These are phyloP conservation scores for Elsinoe batatas DNA, from an alignment of 2,329 filamentous ascomycete genomes.

Conservation along the genomic window DNA sequence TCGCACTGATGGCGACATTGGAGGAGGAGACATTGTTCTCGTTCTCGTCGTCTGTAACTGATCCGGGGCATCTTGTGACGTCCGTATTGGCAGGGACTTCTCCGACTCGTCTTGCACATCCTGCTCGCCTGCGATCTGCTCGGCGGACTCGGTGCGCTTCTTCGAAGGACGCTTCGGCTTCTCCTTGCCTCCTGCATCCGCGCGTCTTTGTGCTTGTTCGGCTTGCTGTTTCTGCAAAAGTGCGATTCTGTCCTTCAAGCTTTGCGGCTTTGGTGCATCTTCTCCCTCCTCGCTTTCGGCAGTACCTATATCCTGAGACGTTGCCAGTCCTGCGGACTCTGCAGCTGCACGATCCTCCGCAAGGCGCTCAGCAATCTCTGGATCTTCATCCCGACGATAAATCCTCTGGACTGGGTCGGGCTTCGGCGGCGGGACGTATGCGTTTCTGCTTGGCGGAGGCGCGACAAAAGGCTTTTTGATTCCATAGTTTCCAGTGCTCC, in stretches of 20 bases:
- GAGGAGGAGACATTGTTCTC: background rate
- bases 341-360: conserved; percentile 57
- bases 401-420: conserved; percentile 57
- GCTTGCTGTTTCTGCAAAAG: conserved; percentile 86
- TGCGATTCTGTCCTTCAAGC: conserved; percentile 89
- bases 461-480: conserved; percentile 97
- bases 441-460: conserved; percentile 83
- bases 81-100: conserved; percentile 24
- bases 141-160: conserved; percentile 48
- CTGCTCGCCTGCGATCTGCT: conserved; percentile 26
- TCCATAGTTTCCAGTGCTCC: conserved; percentile 53
- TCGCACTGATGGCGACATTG: conserved; percentile 18
- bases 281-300: conserved; percentile 48
- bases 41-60: conserved; percentile 25
- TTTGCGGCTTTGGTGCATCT: conserved; percentile 82
- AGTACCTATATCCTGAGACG: conserved; percentile 23
- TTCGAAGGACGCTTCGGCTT: conserved; percentile 69
- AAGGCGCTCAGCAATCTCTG: conserved; percentile 51
- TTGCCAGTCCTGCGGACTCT: conserved; percentile 54
- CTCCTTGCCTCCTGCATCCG: conserved; percentile 68
- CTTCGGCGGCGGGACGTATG: conserved; percentile 74
- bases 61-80: conserved; percentile 18
- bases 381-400: conserved; percentile 82
- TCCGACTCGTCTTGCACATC: conserved; percentile 31
- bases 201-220: conserved; percentile 76